Percentiles rank a stretch among this genome's conserved stretches.
Conservation (phyloP, 768 basidiomycete genomes). For the Russula sp. region DNA sequence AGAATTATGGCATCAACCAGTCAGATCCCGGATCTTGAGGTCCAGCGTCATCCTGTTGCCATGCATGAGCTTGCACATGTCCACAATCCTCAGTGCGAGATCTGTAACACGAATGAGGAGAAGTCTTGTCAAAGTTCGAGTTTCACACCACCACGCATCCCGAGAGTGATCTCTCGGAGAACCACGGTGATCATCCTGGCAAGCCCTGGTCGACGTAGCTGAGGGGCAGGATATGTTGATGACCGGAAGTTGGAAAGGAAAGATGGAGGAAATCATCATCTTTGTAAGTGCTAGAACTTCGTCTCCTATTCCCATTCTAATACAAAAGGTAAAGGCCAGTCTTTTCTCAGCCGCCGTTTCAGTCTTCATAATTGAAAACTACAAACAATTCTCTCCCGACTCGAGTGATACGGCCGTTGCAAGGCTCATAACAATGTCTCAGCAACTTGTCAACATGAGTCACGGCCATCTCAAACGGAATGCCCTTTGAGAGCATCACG, state of each 20-base stretch:
- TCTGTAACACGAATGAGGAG: too few relatives aligned
- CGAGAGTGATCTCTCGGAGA: too few relatives aligned
- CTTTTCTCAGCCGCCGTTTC: constrained; percentile 16
- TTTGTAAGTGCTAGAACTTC: constrained; percentile 3
- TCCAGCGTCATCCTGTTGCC: neutral
- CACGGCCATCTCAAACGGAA: neutral
- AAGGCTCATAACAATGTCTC: constrained; percentile 13
- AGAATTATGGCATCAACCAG: neutral
- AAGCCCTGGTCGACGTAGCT: constrained; percentile 11
- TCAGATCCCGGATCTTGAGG: neutral
- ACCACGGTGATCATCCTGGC: constrained; percentile 2
- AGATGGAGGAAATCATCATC: constrained; percentile 5
- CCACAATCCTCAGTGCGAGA: neutral
- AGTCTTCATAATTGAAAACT: constrained; percentile 6
- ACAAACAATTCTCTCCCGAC: constrained; percentile 8
- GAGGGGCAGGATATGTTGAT: constrained; percentile 3
- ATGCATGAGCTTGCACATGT: neutral
- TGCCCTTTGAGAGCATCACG: neutral
- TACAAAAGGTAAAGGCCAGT: constrained; percentile 4
- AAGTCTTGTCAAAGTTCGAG: too few relatives aligned
- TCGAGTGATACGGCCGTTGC: neutral
- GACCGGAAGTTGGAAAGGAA: constrained; percentile 6
- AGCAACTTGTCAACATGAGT: constrained; percentile 5
- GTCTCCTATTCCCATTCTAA: neutral
- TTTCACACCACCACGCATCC: too few relatives aligned